A percentile compares a stretch with the other conserved stretches of the same genome.
Conservation (phyloP, 768 basidiomycete genomes). For the Ramaria rubella region DNA sequence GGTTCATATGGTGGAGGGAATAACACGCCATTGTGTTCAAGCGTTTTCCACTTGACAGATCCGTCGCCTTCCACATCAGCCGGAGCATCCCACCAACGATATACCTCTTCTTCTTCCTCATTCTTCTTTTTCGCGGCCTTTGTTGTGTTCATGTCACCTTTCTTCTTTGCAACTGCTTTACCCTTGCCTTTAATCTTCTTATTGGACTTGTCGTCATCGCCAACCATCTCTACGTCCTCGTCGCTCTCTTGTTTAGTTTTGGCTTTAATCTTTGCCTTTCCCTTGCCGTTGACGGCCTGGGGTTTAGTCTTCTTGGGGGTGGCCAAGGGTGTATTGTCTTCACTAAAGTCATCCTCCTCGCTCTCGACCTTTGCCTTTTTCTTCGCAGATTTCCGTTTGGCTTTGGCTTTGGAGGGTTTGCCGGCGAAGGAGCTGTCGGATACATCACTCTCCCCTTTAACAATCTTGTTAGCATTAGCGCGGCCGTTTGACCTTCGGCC, state of each 20-base stretch:
- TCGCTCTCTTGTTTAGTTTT: conserved; percentile 21
- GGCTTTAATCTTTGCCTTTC: conserved; percentile 16
- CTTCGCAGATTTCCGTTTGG: conserved; percentile 43
- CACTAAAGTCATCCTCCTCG: conserved; percentile 20
- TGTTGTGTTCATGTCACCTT: conserved; percentile 35
- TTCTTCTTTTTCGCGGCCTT: conserved; percentile 49
- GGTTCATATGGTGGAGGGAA: conserved; percentile 94
- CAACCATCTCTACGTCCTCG: conserved; percentile 2
- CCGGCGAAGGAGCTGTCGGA: conserved; percentile 40
- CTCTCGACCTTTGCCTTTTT: conserved; percentile 46
- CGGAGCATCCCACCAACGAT: conserved; percentile 67
- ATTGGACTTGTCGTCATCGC: conserved; percentile 27
- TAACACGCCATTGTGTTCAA: conserved; percentile 89
- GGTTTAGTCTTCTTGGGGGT: conserved; percentile 16
- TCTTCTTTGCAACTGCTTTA: conserved; percentile 48
- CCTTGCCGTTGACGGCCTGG: conserved; percentile 1
- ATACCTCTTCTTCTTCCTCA: conserved; percentile 67
- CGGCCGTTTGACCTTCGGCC: conserved; percentile 23
- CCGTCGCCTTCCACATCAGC: conserved; percentile 63
- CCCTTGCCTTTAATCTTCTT: conserved; percentile 33
- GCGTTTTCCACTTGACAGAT: conserved; percentile 86
- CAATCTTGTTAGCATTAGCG: conserved; percentile 17
- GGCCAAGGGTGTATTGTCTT: conserved; percentile 27
- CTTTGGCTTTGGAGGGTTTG: conserved; percentile 43
- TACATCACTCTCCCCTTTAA: conserved; percentile 28